phyloP scores from a whole-genome alignment of 768 basidiomycete species.

The Coprinellus aureogranulatus region DNA sequence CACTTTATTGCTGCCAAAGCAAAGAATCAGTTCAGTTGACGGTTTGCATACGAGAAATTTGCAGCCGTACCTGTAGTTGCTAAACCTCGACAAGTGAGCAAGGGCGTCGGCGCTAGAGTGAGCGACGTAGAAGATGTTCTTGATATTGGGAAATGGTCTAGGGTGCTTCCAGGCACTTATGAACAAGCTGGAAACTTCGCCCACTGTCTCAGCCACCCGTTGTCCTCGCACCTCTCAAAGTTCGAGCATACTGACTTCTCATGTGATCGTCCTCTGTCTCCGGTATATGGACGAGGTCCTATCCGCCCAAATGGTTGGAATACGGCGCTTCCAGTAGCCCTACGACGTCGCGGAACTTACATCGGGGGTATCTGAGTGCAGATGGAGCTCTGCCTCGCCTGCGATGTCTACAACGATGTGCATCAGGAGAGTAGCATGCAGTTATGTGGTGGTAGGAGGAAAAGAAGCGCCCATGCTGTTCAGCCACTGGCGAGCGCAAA shows the following conservation, averaged over 20 bases:
- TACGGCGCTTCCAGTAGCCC: too few relatives aligned
- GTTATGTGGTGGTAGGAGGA: too few relatives aligned
- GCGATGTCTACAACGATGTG: slow-evolving; percentile 5
- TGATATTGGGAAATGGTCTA: slow-evolving; percentile 17
- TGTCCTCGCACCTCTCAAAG: too few relatives aligned
- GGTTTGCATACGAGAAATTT: too few relatives aligned
- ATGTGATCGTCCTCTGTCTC: background rate
- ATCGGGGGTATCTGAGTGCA: slow-evolving; percentile 2
- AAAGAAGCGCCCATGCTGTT: too few relatives aligned
- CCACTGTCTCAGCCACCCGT: too few relatives aligned
- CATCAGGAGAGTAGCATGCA: too few relatives aligned
- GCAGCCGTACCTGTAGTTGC: slow-evolving; percentile 25
- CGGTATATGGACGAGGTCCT: slow-evolving; percentile 7
- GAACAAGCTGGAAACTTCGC: slow-evolving; percentile 23
- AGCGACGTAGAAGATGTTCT: slow-evolving; percentile 26
- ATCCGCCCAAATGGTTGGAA: too few relatives aligned
- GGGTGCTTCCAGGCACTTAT: slow-evolving; percentile 25
- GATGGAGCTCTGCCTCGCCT: slow-evolving; percentile 7
- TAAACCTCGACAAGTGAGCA: slow-evolving; percentile 24
- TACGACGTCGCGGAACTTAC: too few relatives aligned
- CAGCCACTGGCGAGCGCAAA: too few relatives aligned
- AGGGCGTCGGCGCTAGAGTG: slow-evolving; percentile 21
- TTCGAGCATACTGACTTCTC: slow-evolving; percentile 2
- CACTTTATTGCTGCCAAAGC: slow-evolving; percentile 28
- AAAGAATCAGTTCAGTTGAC: too few relatives aligned